Evolutionary conservation across 768 basidiomycete species (phyloP).

Genomic region (Lactarius hengduanensis): DNA sequence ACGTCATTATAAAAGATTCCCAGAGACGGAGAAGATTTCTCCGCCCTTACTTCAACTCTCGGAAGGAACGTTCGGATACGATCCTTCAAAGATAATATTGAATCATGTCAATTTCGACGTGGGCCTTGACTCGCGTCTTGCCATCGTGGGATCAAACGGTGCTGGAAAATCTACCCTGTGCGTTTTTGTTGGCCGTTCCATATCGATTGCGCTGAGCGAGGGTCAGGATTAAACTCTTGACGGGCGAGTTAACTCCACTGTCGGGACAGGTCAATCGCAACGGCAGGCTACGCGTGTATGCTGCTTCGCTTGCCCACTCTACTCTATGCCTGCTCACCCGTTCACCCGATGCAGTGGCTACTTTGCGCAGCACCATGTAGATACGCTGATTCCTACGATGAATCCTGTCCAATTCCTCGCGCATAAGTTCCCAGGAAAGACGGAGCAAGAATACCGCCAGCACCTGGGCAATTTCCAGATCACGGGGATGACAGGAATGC

Average conservation of each 20-base stretch:
- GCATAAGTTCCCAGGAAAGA: conserved; percentile 88
- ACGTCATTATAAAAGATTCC: conserved; percentile 55
- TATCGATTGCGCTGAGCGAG: not conserved
- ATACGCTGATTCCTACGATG: conserved; percentile 79
- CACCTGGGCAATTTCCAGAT: conserved; percentile 98
- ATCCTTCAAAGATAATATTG: conserved; percentile 69
- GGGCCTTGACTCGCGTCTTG: conserved; percentile 91
- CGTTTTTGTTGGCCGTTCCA: conserved; percentile 32
- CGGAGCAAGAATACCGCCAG: conserved; percentile 92
- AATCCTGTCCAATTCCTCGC: conserved; percentile 95
- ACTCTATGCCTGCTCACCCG: conserved; percentile 13
- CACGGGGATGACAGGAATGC: conserved; percentile 91
- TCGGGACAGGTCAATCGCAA: conserved; percentile 85
- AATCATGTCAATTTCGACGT: conserved; percentile 86
- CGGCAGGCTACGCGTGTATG: conserved; percentile 85
- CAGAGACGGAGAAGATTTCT: conserved; percentile 95
- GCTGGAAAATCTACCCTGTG: conserved; percentile 95
- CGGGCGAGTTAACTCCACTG: conserved; percentile 73
- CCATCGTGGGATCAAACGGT: conserved; percentile 93
- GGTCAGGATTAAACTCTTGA: conserved; percentile 84
- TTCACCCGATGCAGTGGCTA: conserved; percentile 58
- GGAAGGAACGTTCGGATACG: conserved; percentile 89
- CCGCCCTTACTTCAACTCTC: conserved; percentile 92
- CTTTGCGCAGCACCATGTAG: conserved; percentile 96
- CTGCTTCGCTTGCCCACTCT: conserved; percentile 12